Conservation (phyloP, 495 filamentous ascomycete genomes). For the Aspergillus affinis region DNA sequence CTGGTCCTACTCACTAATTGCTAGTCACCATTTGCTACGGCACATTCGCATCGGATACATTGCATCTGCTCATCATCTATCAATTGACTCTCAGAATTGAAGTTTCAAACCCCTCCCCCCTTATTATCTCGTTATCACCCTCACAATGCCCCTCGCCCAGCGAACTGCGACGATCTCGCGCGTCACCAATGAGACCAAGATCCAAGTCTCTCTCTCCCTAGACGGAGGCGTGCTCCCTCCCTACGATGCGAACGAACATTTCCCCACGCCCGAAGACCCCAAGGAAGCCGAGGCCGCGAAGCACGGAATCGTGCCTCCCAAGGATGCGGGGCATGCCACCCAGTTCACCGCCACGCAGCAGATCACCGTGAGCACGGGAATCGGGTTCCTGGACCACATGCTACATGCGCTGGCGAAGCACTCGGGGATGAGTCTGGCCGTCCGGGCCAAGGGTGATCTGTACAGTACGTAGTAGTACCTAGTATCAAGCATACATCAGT, state of each 20-base stretch:
- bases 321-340: conserved; percentile 72
- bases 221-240: conserved; percentile 77
- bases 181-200: conserved; percentile 95
- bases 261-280: conserved; percentile 39
- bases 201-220: conserved; percentile 84
- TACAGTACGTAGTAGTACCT: conserved; percentile 82
- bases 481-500: no score
- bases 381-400: conserved; percentile 99
- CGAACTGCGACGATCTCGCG: conserved; percentile 77
- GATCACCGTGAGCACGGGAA: conserved; percentile 87
- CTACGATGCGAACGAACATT: conserved; percentile 53
- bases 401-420: conserved; percentile 95
- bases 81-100: no score
- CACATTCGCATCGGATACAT: no score
- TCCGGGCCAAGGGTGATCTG: conserved; percentile 82
- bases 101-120: conserved; percentile 12
- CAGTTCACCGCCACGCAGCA: conserved; percentile 78
- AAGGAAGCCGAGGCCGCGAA: conserved; percentile 46
- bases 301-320: conserved; percentile 84
- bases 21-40: no score
- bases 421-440: conserved; percentile 82
- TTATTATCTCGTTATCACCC: conserved; percentile 6
- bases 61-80: not conserved
- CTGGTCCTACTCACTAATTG: not conserved
- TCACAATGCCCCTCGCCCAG: conserved; percentile 37